Base-by-base conservation (phyloP, 176 grass and related monocot species). In the Pharus latifolius region DNA sequence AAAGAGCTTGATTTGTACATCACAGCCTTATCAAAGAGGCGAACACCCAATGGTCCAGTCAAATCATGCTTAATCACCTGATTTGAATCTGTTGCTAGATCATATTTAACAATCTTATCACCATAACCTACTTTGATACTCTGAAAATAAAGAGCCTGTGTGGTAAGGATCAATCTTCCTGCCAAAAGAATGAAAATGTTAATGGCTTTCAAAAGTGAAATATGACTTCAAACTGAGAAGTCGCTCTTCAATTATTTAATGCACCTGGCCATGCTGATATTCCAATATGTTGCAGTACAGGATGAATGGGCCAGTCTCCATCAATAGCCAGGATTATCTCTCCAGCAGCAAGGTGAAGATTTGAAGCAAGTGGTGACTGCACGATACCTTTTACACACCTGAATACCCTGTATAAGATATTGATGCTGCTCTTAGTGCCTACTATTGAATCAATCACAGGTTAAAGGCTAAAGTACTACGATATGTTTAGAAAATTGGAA, bases 131-230 rank as follows among this genome's bases (percentile, higher is more conserved):
- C 68, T 69, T 50, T 78, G 47, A 87, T 76, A 52, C 86, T 76
- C 71, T 97, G 86, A 74, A 97, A 97, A 83, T 97, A 92, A 65
- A 97, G 80, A 87, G 94, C 89, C 67, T 88, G 89, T 43, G 85
- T 92, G 46, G 93, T 97, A 49, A 97, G 89, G 65, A 88, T 84
- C 72, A 97, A 71, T 63, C 86, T 82, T 75, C 93, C 89, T 97
- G 86, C 68, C 72, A 80, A 70, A 78, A 74, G 22, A 70, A 70
- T 14, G 24, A 23, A 78, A 64, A 64, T 17, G 25, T 67, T 56
- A 68, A 67, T 54, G 44, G 14, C 23, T 77, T 75, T 49, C 16
- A 4, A 49, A 65, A 73, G 24, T 59, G 19, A 65, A 49, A 46
- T 27, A 45, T 66, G 75, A 10, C 22, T 74, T 18, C 5, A 51